These are phyloP conservation scores for Psilocybe cubensis DNA, from an alignment of 768 basidiomycete genomes.

Conservation along the genomic window DNA sequence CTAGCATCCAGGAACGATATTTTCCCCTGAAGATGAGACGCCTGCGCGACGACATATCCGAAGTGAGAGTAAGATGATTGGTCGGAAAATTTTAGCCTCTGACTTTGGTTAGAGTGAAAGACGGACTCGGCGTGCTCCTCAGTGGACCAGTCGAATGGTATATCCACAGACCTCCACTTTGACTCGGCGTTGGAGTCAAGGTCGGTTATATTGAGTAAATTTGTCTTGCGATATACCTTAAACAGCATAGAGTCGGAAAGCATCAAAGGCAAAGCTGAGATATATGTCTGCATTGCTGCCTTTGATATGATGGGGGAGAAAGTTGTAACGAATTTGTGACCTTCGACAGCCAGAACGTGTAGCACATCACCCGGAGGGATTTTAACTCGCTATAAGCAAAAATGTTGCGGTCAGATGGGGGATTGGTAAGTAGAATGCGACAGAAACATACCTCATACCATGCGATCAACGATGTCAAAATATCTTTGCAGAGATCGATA, in stretches of 20 bases:
- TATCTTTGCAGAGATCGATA: not conserved
- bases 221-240: not conserved
- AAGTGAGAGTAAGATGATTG: not conserved
- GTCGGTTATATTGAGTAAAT: not conserved
- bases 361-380: not conserved
- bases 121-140: not conserved
- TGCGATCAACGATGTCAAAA: not conserved
- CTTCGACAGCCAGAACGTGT: not conserved
- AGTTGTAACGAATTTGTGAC: not conserved
- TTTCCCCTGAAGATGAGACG: not conserved
- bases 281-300: not conserved
- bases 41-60: not conserved
- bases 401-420: not conserved
- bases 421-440: not conserved
- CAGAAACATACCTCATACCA: not conserved
- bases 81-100: not conserved
- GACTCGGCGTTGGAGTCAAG: not conserved
- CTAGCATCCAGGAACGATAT: not conserved
- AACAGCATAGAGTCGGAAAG: not conserved
- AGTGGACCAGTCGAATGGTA: not conserved
- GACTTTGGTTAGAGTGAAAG: not conserved
- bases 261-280: slow-evolving; percentile 1
- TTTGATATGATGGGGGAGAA: not conserved
- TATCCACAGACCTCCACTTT: not conserved
- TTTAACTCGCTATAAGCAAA: not conserved